Evolutionary conservation across 805 yeast genomes (phyloP).

Genomic region (Saccharomycopsis javanensis): DNA sequence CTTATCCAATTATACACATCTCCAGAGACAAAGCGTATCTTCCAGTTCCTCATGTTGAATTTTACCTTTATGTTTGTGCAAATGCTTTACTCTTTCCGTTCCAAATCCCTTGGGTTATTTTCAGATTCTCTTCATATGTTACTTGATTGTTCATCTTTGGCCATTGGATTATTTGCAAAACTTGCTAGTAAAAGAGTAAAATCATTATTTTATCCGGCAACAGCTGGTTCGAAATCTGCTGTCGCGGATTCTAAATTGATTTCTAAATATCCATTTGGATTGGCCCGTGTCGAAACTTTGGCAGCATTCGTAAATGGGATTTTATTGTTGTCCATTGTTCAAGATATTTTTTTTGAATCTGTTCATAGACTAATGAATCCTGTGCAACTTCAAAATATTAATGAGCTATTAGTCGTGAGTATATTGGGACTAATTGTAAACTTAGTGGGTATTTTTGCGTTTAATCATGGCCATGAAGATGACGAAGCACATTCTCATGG

Average conservation of each 20-base stretch:
- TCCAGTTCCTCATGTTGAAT: conserved; percentile 75
- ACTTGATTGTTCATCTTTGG: conserved; percentile 82
- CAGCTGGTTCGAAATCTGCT: not conserved
- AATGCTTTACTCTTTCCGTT: conserved; percentile 80
- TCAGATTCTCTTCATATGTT: conserved; percentile 97
- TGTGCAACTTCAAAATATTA: conserved; percentile 64
- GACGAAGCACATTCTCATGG: conserved; percentile 32
- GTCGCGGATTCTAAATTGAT: conserved; percentile 31
- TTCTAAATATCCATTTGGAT: conserved; percentile 77
- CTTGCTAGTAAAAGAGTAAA: conserved; percentile 42
- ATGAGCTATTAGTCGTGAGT: conserved; percentile 79
- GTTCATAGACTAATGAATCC: conserved; percentile 73
- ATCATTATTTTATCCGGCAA: conserved; percentile 22
- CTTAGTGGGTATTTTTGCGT: conserved; percentile 86
- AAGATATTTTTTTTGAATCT: conserved; percentile 82
- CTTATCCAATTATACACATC: conserved; percentile 33
- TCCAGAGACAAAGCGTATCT: conserved; percentile 77
- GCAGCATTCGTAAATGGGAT: conserved; percentile 96
- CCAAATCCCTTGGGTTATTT: conserved; percentile 81
- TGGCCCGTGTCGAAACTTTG: conserved; percentile 75
- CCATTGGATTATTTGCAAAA: conserved; percentile 85
- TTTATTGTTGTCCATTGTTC: conserved; percentile 75
- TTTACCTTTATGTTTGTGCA: conserved; percentile 93
- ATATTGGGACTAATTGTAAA: conserved; percentile 79
- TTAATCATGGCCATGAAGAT: conserved; percentile 70